Conservation (phyloP, 352 stramenopile species). For the Phytophthora ramorum region DNA sequence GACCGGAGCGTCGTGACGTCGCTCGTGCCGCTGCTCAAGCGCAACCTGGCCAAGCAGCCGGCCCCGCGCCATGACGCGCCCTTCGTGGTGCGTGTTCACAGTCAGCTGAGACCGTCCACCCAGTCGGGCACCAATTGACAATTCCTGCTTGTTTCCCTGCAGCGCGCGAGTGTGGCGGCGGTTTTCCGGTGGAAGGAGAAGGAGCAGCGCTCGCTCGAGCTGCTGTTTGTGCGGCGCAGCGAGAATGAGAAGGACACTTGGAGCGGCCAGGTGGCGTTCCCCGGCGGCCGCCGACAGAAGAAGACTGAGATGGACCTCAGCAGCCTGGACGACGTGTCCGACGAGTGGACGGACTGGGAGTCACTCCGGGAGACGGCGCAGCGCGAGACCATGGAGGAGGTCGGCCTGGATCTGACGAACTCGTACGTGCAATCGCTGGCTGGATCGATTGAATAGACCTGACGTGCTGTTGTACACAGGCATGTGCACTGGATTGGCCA, state of each 20-base stretch:
- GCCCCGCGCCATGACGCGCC: conserved; percentile 32
- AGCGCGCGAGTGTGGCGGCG: conserved; percentile 80
- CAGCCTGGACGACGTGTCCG: conserved; percentile 26
- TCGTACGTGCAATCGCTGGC: conserved; percentile 40
- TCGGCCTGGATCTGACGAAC: conserved; percentile 72
- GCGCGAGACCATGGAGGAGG: conserved; percentile 85
- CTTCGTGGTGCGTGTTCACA: conserved; percentile 38
- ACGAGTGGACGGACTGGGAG: conserved; percentile 68
- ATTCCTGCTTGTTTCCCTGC: background rate
- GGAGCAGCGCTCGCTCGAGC: conserved; percentile 65
- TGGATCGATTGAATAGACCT: background rate
- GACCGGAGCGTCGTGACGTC: conserved; percentile 49
- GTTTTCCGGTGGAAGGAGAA: conserved; percentile 84
- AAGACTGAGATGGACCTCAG: conserved; percentile 48
- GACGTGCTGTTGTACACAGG: conserved; percentile 29
- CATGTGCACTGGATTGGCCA: conserved; percentile 75
- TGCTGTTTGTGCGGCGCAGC: conserved; percentile 79
- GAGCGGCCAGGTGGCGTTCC: conserved; percentile 87
- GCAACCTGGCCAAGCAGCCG: conserved; percentile 54
- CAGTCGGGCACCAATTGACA: background rate
- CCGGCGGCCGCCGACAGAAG: conserved; percentile 73
- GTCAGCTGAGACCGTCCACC: conserved; percentile 6
- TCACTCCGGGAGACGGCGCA: conserved; percentile 70
- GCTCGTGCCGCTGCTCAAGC: conserved; percentile 63
- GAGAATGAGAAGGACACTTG: conserved; percentile 81